Evolutionary conservation across 2,329 filamentous ascomycete genomes (phyloP).

Genomic region (Ascochyta lentis): DNA sequence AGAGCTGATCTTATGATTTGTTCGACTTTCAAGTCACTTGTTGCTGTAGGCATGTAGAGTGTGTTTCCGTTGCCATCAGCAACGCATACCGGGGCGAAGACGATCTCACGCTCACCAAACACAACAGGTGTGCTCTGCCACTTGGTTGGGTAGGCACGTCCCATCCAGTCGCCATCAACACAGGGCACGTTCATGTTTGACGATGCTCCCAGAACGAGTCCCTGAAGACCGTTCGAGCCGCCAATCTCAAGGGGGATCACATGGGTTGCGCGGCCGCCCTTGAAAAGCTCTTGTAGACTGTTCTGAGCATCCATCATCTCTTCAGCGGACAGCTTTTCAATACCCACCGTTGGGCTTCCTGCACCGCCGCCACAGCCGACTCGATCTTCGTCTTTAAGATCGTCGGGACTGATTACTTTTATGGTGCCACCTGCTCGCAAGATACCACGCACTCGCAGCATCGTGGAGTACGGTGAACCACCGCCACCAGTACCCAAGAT

Average conservation of each 20-base stretch:
- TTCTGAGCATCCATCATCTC: conserved; percentile 51
- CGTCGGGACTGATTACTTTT: conserved; percentile 51
- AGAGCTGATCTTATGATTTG: conserved; percentile 47
- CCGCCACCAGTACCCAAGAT: conserved; percentile 58
- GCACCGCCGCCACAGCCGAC: conserved; percentile 56
- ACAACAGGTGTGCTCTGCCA: conserved; percentile 55
- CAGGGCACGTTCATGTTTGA: conserved; percentile 52
- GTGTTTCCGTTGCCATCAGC: conserved; percentile 54
- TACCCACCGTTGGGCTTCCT: conserved; percentile 53
- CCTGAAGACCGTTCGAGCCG: conserved; percentile 54
- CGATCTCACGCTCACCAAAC: conserved; percentile 49
- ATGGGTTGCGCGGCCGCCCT: conserved; percentile 42
- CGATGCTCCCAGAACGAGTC: conserved; percentile 47
- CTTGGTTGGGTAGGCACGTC: conserved; percentile 55
- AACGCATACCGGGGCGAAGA: conserved; percentile 49
- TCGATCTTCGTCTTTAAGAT: conserved; percentile 54
- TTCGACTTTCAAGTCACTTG: conserved; percentile 49
- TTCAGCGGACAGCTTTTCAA: conserved; percentile 53
- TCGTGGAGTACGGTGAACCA: conserved; percentile 55
- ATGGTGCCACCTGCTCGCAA: conserved; percentile 51
- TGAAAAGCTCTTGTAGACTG: conserved; percentile 43
- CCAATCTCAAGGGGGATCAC: conserved; percentile 56
- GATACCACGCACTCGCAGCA: conserved; percentile 52
- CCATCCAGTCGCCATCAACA: conserved; percentile 59
- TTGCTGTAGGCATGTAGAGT: conserved; percentile 47